Evolutionary conservation across 2,329 filamentous ascomycete genomes (phyloP), one percentile per base, ranked within the genome.

Genomic region (Lachnellula occidentalis): DNA sequence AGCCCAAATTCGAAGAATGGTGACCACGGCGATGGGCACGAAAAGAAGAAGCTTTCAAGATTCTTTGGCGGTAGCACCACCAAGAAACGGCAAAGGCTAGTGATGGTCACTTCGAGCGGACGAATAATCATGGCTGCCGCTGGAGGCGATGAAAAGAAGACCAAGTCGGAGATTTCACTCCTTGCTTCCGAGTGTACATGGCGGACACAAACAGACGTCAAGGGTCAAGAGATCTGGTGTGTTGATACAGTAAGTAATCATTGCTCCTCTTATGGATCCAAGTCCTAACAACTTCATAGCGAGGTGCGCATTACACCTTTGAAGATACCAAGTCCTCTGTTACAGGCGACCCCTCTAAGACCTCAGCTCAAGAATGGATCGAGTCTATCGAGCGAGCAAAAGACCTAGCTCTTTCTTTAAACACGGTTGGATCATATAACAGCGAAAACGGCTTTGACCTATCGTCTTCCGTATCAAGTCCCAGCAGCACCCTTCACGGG

Each of bases 111-210:
- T 2, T 95, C 90, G 1, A 90, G 88, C 64, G 94, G 88, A 15
- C 85, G 94, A 43, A 87, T 99, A 50, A 85, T 99, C 47, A 79
- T 99, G 66, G 92, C 90, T 12, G 89, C 94, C 5, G 87, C 92
- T 22, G 92, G 92, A 6, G 94, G 92, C 0, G 94, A 96, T 60
- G 92, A 97, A 69, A 99, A 99, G 74, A 92, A 94, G 70, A 82
- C 90, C 21, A 99, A 99, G 70, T 81, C 90, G 65, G 94, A 99
- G 63, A 83, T 99, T 36, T 90, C 89, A n/a, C 77, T 99, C 24
- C 75, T 95, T 19, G 79, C 80, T 2, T 76, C 86, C 2, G 91
- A 90, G 51, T 90, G 85, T 62, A 76, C 81, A 24, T 97, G 90
- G 85, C 87, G 82, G 68, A 90, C 80, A 50, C 89, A 88, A 63